A percentile compares a stretch with the other conserved stretches of the same genome.
Evolutionary conservation across 2,329 filamentous ascomycete species (phyloP).

Genomic region (Colletotrichum graminicola): DNA sequence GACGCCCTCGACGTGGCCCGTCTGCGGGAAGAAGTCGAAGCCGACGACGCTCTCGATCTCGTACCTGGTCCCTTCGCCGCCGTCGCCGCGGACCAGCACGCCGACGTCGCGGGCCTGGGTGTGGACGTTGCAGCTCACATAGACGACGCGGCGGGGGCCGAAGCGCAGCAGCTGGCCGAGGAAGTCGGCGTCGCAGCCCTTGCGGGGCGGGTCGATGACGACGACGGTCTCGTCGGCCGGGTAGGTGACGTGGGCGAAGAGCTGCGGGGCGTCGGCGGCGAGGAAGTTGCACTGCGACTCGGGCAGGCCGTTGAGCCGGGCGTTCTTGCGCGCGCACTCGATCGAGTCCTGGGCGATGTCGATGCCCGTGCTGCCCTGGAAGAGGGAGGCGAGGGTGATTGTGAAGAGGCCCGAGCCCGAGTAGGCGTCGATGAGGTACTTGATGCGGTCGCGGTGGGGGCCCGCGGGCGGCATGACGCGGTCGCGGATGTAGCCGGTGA

Average conservation of each 20-base stretch:
- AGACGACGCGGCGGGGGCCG: conserved; percentile 83
- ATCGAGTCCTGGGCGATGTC: conserved; percentile 89
- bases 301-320: conserved; percentile 78
- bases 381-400: conserved; percentile 87
- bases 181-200: conserved; percentile 91
- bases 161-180: conserved; percentile 83
- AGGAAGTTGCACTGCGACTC: conserved; percentile 82
- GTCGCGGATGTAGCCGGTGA: conserved; percentile 88
- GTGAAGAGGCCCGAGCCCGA: conserved; percentile 98
- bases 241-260: conserved; percentile 83
- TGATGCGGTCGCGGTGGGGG: conserved; percentile 63
- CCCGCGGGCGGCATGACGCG: conserved; percentile 73
- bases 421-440: conserved; percentile 96
- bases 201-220: conserved; percentile 96
- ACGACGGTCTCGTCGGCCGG: conserved; percentile 86
- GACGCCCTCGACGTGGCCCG: conserved; percentile 77
- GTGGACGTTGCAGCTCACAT: conserved; percentile 98
- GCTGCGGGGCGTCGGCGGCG: conserved; percentile 84
- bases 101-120: conserved; percentile 96
- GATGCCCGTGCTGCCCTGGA: conserved; percentile 88
- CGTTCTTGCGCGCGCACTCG: conserved; percentile 82
- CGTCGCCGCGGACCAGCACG: conserved; percentile 79
- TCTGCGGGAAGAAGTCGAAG: conserved; percentile 98
- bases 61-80: conserved; percentile 65
- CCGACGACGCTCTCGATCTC: conserved; percentile 90